Percentiles rank a stretch among this genome's conserved stretches.
Evolutionary conservation across 768 basidiomycete genomes (phyloP).

Genomic region (Naganishia onofrii): DNA sequence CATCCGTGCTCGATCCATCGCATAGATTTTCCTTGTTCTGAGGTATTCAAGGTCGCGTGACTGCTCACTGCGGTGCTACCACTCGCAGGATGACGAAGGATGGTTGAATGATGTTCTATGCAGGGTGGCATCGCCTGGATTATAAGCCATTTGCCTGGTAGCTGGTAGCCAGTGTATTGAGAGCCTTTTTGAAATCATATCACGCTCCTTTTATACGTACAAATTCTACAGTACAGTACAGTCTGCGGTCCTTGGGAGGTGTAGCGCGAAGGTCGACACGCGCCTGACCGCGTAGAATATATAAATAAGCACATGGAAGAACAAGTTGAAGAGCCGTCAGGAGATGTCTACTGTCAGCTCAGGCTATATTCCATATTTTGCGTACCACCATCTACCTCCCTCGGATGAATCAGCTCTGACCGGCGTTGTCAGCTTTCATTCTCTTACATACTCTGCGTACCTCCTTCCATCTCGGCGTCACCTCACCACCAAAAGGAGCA

Average conservation of each 20-base stretch:
- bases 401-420: not conserved
- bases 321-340: not conserved
- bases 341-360: not conserved
- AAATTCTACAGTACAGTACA: too few relatives aligned
- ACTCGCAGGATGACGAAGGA: too few relatives aligned
- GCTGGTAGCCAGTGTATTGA: too few relatives aligned
- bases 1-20: not conserved
- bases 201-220: too few relatives aligned
- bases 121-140: too few relatives aligned
- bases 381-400: not conserved
- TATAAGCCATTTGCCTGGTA: too few relatives aligned
- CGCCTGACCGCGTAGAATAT: not conserved
- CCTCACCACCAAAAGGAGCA: constrained; percentile 3
- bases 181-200: too few relatives aligned
- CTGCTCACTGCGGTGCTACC: not conserved
- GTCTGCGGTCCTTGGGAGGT: too few relatives aligned
- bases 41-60: not conserved
- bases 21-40: not conserved
- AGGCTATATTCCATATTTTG: not conserved
- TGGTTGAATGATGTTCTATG: too few relatives aligned
- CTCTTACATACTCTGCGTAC: not conserved
- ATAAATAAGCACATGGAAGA: constrained; percentile 7
- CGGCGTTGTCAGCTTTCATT: not conserved
- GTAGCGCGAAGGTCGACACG: not conserved
- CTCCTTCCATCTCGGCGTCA: not conserved